Percentiles rank a stretch among this genome's conserved stretches.
Conservation (phyloP, 169 alveolate genomes). For the Sarcocystis neurona region DNA sequence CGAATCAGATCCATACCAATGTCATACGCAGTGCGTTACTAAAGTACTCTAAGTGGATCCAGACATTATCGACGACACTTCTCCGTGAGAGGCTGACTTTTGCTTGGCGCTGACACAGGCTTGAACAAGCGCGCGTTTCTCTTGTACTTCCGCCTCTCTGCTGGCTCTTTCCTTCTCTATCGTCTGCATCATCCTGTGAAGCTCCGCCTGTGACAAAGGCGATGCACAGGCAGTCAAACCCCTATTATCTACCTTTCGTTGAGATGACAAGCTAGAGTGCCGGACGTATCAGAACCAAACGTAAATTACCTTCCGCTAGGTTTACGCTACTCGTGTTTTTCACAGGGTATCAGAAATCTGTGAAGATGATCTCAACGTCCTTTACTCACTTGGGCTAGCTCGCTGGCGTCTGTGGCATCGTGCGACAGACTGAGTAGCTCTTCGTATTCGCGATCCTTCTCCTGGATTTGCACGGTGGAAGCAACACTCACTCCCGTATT, state of each 20-base stretch:
- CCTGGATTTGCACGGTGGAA: conserved; percentile 61
- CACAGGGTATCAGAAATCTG: not conserved
- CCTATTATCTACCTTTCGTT: too few relatives aligned
- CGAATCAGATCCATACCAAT: too few relatives aligned
- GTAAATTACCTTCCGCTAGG: not conserved
- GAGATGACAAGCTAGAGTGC: too few relatives aligned
- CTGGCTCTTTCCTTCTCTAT: conserved; percentile 76
- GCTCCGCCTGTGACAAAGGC: conserved; percentile 81
- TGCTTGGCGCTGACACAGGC: conserved; percentile 68
- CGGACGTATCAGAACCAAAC: not conserved
- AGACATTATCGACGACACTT: too few relatives aligned
- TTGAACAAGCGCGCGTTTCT: conserved; percentile 64
- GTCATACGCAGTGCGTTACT: too few relatives aligned
- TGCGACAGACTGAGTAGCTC: conserved; percentile 83
- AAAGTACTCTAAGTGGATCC: too few relatives aligned
- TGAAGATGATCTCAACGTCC: not conserved
- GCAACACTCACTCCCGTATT: too few relatives aligned
- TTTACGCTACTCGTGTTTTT: not conserved
- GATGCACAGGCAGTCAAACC: too few relatives aligned
- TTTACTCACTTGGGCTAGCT: conserved; percentile 74
- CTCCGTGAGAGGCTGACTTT: conserved; percentile 29
- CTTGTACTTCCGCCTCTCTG: conserved; percentile 76
- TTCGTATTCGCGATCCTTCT: conserved; percentile 88
- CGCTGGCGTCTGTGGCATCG: conserved; percentile 91
- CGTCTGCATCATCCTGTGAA: conserved; percentile 82